Evolutionary conservation across 345 rosid genomes (phyloP), one percentile per base, ranked within the genome.

Genomic region (Mercurialis annua): DNA sequence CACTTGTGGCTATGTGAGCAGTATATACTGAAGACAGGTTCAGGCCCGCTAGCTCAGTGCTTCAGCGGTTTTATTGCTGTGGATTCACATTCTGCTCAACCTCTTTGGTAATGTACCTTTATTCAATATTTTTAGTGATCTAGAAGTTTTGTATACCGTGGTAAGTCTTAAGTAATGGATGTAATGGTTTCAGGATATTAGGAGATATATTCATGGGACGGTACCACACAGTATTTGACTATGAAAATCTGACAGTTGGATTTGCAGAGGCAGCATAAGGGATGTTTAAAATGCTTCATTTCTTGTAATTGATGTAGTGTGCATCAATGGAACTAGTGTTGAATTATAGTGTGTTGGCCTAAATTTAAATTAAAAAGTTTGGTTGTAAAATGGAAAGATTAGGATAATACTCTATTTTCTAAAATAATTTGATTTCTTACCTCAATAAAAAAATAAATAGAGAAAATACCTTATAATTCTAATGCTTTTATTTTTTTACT

Each of bases 151-250:
- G 17, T 33, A 10, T 61, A 38, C 15, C 23, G 16, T 21, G 18
- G 58, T 30, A 30, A 21, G 24, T 18, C 24, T 14, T 59, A 23
- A 24, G 26, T 21, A 15, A 5, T 1, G 44, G 47, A 15, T 54
- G 30, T 40, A 20, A 29, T 52, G 29, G 54, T 36, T 49, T 40
- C 72, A 76, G 80, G 80, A 76, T 76, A 23, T 44, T 76, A 68
- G 80, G 80, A 62, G 76, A 76, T 33, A 15, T 76, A 17, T 76
- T 76, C 69, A 76, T 76, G 80, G 80, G 80, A 20, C 56, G 62
- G 3, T 76, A 71, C 66, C 80, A 76, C 69, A 76, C 80, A 8
- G 62, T 76, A 2, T 76, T 76, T 14, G 72, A 76, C 68, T 67
- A 58, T 63, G 80, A 73, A 1, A 71, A 67, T 4, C 16, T 48